phyloP scores from a whole-genome alignment of 1,284 basidiomycete genomes.

The Ceratobasidium sp. region DNA sequence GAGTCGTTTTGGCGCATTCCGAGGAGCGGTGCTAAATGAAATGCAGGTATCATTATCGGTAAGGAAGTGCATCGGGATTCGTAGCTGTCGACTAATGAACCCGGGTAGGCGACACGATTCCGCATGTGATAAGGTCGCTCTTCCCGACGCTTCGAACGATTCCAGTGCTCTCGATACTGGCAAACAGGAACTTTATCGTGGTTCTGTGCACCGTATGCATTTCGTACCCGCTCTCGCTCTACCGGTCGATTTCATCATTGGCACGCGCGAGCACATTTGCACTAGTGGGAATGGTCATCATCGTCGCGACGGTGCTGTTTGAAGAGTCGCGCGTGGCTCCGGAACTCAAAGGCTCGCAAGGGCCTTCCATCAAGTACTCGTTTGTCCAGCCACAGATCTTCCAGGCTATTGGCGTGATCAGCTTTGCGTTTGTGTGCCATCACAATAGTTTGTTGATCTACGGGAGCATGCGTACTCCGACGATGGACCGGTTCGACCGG shows the following conservation, averaged over 20 bases:
- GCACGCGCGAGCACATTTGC: conserved; percentile 91
- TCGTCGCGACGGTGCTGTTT: conserved; percentile 86
- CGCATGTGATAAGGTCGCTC: conserved; percentile 87
- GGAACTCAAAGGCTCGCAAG: conserved; percentile 70
- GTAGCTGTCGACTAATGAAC: conserved; percentile 36
- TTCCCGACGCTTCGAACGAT: conserved; percentile 77
- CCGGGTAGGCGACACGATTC: conserved; percentile 87
- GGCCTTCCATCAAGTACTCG: conserved; percentile 71
- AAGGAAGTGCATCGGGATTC: not conserved
- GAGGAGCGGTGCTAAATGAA: not conserved
- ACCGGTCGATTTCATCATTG: conserved; percentile 97
- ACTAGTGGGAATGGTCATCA: conserved; percentile 91
- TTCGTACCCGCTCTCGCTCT: conserved; percentile 93
- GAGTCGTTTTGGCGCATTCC: conserved; percentile 64
- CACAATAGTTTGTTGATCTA: conserved; percentile 96
- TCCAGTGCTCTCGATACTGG: conserved; percentile 76
- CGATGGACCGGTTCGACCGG: conserved; percentile 90
- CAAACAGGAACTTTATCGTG: conserved; percentile 89
- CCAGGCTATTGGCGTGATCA: conserved; percentile 91
- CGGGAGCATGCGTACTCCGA: conserved; percentile 89
- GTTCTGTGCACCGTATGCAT: conserved; percentile 83
- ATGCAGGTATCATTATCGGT: conserved; percentile 57
- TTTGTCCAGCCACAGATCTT: conserved; percentile 80
- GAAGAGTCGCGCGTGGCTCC: conserved; percentile 83
- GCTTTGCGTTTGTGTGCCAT: conserved; percentile 93